Evolutionary conservation across 352 stramenopile species (phyloP), one percentile per base, ranked within the genome.

Genomic region (Bremia lactucae): DNA sequence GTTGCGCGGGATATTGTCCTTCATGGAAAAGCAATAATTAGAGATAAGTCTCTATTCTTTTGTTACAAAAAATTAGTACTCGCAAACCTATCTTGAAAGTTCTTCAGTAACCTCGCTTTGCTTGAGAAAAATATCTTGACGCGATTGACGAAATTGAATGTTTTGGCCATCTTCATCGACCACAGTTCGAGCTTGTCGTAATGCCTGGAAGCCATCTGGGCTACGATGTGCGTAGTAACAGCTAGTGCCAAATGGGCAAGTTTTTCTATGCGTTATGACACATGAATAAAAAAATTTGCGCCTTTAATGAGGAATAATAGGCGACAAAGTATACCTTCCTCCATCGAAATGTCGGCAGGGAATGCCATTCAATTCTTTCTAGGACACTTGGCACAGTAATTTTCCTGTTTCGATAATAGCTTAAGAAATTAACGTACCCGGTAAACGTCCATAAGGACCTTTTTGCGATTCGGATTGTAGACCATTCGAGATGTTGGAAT

Each of bases 151-250:
- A 41, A 88, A 62, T 25, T 84, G 72, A 47, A 84, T 72, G 55
- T 86, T 83, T 23, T 86, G 71, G 11, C 78, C 78, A 11, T 88
- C 73, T 0, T 68, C 46, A 46, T 91, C 73, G 8, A 86, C 55
- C 1, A 72, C 75, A 6, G 73, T 88, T 54, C 78, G 73, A 44
- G 88, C 69, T 41, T 81, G 38, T n/a, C 72, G 72, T 14, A 49
- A 45, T 11, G 72, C 72, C 25, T 82, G 49, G 9, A 67, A 75
- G 21, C 81, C 81, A 16, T 86, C 73, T 8, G 68, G 51, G 39
- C 70, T 84, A 13, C 72, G 68, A 38, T 94, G 81, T 24, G 73
- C 74, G 57, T 91, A 94, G 59, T 91, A 91, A 48, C 81, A 94
- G 55, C 71, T 87, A 24, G 72, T 79, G n/a, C 78, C 78, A 39